These are phyloP conservation scores for Phyllosticta ampelicida DNA, from an alignment of 2,329 filamentous ascomycete genomes.

Conservation along the genomic window DNA sequence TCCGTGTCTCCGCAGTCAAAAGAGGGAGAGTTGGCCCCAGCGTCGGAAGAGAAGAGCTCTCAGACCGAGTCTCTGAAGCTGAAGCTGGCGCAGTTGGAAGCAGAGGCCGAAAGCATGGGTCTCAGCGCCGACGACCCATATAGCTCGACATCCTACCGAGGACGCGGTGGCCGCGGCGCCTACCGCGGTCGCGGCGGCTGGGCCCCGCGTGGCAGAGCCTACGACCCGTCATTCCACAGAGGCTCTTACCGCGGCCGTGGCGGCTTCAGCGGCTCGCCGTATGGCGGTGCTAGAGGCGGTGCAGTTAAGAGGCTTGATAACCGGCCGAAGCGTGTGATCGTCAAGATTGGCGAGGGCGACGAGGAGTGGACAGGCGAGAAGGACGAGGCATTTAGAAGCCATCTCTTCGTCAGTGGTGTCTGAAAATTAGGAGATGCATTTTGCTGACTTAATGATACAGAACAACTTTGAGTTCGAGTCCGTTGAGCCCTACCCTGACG, in stretches of 20 bases:
- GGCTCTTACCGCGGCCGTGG: slow-evolving; percentile 30
- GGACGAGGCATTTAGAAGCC: slow-evolving; percentile 60
- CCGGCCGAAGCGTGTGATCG: slow-evolving; percentile 55
- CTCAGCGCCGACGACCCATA: slow-evolving; percentile 46
- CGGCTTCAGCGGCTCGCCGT: slow-evolving; percentile 28
- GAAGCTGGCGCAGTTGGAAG: slow-evolving; percentile 61
- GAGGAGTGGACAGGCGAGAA: slow-evolving; percentile 50
- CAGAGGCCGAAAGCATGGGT: slow-evolving; percentile 59
- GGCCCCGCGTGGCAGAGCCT: slow-evolving; percentile 19
- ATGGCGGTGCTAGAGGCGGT: slow-evolving; percentile 28
- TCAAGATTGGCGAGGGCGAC: slow-evolving; percentile 41
- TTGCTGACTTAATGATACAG: slow-evolving; percentile 14
- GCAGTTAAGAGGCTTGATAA: slow-evolving; percentile 60
- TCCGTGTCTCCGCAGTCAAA: slow-evolving; percentile 7
- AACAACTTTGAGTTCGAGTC: slow-evolving; percentile 27
- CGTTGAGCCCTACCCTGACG: slow-evolving; percentile 29
- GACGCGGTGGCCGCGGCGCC: slow-evolving; percentile 18
- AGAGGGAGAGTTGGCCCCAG: slow-evolving; percentile 15
- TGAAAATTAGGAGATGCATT: not conserved
- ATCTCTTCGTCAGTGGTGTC: slow-evolving; percentile 42
- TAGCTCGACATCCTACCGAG: slow-evolving; percentile 16
- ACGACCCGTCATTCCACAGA: slow-evolving; percentile 2
- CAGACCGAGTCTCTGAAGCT: slow-evolving; percentile 58
- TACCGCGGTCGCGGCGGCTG: slow-evolving; percentile 32
- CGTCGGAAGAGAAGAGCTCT: slow-evolving; percentile 22